Evolutionary conservation across 2,329 filamentous ascomycete species (phyloP).

Genomic region (Penicillium fuscoglaucum): DNA sequence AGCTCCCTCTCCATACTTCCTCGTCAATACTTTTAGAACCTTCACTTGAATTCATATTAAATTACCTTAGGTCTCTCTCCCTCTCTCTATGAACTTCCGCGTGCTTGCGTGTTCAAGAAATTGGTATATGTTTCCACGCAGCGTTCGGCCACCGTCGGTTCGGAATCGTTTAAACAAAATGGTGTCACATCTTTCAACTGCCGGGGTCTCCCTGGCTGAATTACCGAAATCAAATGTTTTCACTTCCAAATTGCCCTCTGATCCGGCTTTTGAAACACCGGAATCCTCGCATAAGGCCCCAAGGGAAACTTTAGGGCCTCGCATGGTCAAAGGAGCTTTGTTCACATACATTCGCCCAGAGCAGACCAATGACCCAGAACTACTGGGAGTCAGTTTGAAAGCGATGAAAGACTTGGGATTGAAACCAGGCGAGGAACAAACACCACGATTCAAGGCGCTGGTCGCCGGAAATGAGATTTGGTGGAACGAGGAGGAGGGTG

Average conservation of each 20-base stretch:
- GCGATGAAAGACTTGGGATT: constrained; percentile 83
- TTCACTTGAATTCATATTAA: neutral
- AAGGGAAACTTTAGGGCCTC: constrained; percentile 72
- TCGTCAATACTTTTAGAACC: no score
- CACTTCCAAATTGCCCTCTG: constrained; percentile 69
- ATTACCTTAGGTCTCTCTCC: neutral
- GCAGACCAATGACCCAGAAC: constrained; percentile 67
- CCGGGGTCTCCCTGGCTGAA: constrained; percentile 45
- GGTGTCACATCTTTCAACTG: constrained; percentile 44
- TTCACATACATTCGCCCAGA: constrained; percentile 92
- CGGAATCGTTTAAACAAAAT: constrained; percentile 46
- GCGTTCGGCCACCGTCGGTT: constrained; percentile 8
- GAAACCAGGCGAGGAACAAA: constrained; percentile 64
- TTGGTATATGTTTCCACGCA: constrained; percentile 30
- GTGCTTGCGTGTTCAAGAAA: constrained; percentile 6
- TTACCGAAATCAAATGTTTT: constrained; percentile 66
- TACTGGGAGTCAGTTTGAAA: constrained; percentile 75
- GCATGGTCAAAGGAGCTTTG: constrained; percentile 78
- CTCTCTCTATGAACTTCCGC: constrained; percentile 8
- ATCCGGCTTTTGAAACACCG: constrained; percentile 76
- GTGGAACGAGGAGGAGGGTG: constrained; percentile 69
- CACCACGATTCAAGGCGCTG: constrained; percentile 71
- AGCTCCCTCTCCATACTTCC: neutral
- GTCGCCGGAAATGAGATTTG: constrained; percentile 81
- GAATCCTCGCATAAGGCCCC: constrained; percentile 77